These are phyloP conservation scores for Eucalyptus pauciflora DNA, from an alignment of 345 rosid species.

Conservation along the genomic window DNA sequence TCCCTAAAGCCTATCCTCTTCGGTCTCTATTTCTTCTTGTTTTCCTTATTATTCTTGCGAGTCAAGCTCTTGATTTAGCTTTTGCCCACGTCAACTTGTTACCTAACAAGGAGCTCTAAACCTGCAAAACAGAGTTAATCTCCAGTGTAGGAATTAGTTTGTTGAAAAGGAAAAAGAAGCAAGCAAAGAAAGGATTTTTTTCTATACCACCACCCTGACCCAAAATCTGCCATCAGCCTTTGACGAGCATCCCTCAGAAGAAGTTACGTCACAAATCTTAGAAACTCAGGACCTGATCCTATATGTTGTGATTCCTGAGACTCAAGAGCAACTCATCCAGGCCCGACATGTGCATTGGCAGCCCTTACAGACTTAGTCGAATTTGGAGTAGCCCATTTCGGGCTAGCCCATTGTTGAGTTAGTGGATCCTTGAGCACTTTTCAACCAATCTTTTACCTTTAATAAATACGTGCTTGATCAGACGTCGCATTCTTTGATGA, in stretches of 20 bases:
- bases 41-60: background rate
- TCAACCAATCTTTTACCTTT: no score
- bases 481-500: accelerated
- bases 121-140: background rate
- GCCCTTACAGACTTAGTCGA: accelerated
- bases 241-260: background rate
- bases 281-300: background rate
- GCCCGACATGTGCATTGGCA: no score
- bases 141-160: background rate
- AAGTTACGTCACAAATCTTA: background rate
- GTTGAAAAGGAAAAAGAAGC: background rate
- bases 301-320: background rate
- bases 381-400: no score
- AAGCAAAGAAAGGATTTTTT: no score
- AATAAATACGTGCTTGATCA: accelerated
- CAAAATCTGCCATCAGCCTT: background rate
- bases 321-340: background rate
- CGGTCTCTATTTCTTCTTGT: accelerated
- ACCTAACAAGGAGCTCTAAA: no score
- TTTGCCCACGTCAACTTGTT: background rate
- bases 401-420: no score
- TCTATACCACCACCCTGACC: background rate
- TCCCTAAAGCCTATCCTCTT: background rate
- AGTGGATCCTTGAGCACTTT: no score
- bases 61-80: background rate